Evolutionary conservation across 192 early-diverging fungal genomes (phyloP), one percentile per base, ranked within the genome.

Genomic region (Thoreauomyces humboldtii): DNA sequence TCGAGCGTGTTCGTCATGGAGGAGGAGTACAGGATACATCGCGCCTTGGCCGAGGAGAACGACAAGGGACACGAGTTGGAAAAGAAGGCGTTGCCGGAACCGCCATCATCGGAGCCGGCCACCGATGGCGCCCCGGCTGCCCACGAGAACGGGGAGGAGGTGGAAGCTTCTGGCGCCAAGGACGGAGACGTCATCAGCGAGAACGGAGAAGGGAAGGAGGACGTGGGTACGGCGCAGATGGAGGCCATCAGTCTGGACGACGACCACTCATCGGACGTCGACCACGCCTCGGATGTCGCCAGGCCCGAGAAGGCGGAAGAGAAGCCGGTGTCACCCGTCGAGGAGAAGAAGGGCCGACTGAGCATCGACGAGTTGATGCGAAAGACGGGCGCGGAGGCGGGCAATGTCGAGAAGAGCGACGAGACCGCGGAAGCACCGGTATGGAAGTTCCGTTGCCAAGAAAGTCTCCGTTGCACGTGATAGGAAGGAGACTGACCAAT

Each of bases 1-100:
- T 94, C 92, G 17, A 69, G 75, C 43, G 95, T 93, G 7, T 99
- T 99, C 81, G 95, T 99, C 5, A 99, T 99, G 97, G 97, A 99
- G 47, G 97, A 98, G 61, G 97, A 99, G 71, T 99, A 99, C 68
- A 74, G 87, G 31, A 79, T 85, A 19, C 83, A 86, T 50, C 63
- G 84, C 11, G 89, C 90, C 21, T 76, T 86, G 35, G 85, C 82
- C 19, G 93, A 95, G 65, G 86, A 88, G 52, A 68, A 53, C n/a
- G 54, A 58, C 25, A 75, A 83, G 42, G 65, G 37, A 17, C 54
- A n/a, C 61, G 57, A 55, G 63, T 51, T 7, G 65, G 73, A 50
- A 59, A 27, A 46, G 9, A 47, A 59, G 2, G 38, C 38, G 11
- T 17, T 14, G 5, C 17, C 25, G 27, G 27, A 15, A 27, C 50